A percentile compares a stretch with the other conserved stretches of the same genome.
Conservation (phyloP, 345 rosid species). For the Pistacia vera region DNA sequence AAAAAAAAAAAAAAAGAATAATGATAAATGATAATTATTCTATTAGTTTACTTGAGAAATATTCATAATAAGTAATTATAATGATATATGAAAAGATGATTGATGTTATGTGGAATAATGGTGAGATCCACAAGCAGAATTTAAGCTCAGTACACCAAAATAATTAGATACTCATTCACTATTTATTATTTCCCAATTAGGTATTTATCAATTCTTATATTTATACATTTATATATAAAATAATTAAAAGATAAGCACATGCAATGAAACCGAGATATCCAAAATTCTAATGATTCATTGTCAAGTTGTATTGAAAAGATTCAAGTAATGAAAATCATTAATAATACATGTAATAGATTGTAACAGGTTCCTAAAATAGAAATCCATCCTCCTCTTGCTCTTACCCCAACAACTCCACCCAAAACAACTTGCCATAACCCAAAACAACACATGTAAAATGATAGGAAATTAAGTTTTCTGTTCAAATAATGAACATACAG, state of each 20-base stretch:
- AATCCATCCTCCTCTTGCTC: constrained; percentile 5
- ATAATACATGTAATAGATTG: not conserved
- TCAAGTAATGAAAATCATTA: not conserved
- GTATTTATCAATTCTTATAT: too few relatives aligned
- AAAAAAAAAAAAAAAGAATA: too few relatives aligned
- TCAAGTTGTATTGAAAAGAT: not conserved
- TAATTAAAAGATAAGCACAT: not conserved
- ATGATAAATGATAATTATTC: too few relatives aligned
- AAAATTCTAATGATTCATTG: constrained; percentile 3
- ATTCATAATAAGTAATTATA: too few relatives aligned
- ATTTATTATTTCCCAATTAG: not conserved
- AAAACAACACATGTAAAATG: too few relatives aligned
- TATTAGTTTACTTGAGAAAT: too few relatives aligned
- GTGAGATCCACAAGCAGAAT: not conserved
- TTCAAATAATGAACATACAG: too few relatives aligned
- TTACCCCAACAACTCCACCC: too few relatives aligned
- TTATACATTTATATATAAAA: too few relatives aligned
- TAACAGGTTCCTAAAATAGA: not conserved
- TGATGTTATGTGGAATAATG: not conserved
- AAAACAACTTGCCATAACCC: too few relatives aligned
- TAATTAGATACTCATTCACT: not conserved
- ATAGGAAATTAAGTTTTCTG: too few relatives aligned
- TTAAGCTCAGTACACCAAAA: not conserved
- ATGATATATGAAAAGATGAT: not conserved
- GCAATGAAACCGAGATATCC: constrained; percentile 1